Percentiles rank a stretch among this genome's conserved stretches.
phyloP scores from a whole-genome alignment of 352 stramenopile species.

The Globisporangium alternatum region DNA sequence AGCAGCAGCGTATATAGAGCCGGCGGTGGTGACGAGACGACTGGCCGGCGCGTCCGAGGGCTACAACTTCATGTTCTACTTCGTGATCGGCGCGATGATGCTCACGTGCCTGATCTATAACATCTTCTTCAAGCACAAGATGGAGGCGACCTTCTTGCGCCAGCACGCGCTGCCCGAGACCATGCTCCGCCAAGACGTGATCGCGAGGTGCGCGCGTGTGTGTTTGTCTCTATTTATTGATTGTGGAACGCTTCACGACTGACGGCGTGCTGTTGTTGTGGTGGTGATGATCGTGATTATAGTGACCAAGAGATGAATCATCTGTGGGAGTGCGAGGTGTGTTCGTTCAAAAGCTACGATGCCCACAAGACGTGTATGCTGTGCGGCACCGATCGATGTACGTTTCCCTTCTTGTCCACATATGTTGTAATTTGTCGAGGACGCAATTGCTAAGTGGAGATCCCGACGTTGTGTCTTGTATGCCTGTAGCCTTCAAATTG shows the following conservation, averaged over 20 bases:
- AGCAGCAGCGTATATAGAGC: background rate
- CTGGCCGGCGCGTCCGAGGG: conserved; percentile 47
- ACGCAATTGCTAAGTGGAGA: background rate
- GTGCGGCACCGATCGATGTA: conserved; percentile 80
- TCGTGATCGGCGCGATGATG: conserved; percentile 86
- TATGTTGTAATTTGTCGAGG: background rate
- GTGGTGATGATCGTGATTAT: background rate
- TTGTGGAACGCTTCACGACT: background rate
- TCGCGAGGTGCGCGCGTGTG: conserved; percentile 43
- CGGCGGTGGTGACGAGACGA: conserved; percentile 18
- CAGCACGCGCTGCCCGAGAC: conserved; percentile 76
- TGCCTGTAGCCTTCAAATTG: conserved; percentile 49
- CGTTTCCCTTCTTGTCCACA: conserved; percentile 9
- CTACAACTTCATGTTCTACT: conserved; percentile 91
- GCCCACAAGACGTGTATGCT: conserved; percentile 86
- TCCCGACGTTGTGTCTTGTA: background rate
- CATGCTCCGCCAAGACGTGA: conserved; percentile 85
- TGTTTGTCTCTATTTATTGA: background rate
- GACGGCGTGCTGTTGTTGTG: background rate
- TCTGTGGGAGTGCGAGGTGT: conserved; percentile 91
- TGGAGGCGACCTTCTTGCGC: conserved; percentile 68
- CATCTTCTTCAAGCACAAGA: conserved; percentile 86
- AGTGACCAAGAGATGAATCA: conserved; percentile 83
- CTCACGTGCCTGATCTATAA: conserved; percentile 87
- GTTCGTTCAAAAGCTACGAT: conserved; percentile 91